Evolutionary conservation across 305 asterid genomes (phyloP).

Genomic region (Fraxinus sp.): DNA sequence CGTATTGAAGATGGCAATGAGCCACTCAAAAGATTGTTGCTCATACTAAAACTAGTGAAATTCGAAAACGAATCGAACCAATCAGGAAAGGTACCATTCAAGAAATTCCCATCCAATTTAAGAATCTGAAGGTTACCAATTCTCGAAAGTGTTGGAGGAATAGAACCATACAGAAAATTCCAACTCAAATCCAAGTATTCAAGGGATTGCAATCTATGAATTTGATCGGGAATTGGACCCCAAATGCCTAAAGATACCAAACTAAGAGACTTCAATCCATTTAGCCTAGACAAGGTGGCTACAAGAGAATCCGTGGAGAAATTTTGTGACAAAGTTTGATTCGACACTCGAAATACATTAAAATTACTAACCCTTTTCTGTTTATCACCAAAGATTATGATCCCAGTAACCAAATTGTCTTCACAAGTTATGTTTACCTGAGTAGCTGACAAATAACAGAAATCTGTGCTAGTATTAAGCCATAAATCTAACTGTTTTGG

Average conservation of each 20-base stretch:
- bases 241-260: slow-evolving; percentile 57
- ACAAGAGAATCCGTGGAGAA: slow-evolving; percentile 65
- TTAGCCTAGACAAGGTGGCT: slow-evolving; percentile 54
- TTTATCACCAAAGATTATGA: slow-evolving; percentile 44
- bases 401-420: slow-evolving; percentile 36
- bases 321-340: slow-evolving; percentile 42
- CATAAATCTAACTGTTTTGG: slow-evolving; percentile 51
- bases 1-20: slow-evolving; percentile 40
- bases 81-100: slow-evolving; percentile 53
- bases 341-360: slow-evolving; percentile 35
- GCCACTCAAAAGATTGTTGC: slow-evolving; percentile 38
- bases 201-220: slow-evolving; percentile 51
- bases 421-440: slow-evolving; percentile 51
- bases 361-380: slow-evolving; percentile 27
- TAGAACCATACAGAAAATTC: slow-evolving; percentile 53
- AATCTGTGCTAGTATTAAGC: slow-evolving; percentile 32
- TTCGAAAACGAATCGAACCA: slow-evolving; percentile 39
- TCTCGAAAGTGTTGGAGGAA: slow-evolving; percentile 47
- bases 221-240: slow-evolving; percentile 57
- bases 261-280: slow-evolving; percentile 40
- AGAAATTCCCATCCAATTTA: slow-evolving; percentile 53
- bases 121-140: slow-evolving; percentile 37
- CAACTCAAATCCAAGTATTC: slow-evolving; percentile 55
- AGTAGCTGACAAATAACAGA: slow-evolving; percentile 45
- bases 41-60: slow-evolving; percentile 52